These are phyloP conservation scores for Xylaria curta DNA, from an alignment of 495 filamentous ascomycete species.

Conservation along the genomic window DNA sequence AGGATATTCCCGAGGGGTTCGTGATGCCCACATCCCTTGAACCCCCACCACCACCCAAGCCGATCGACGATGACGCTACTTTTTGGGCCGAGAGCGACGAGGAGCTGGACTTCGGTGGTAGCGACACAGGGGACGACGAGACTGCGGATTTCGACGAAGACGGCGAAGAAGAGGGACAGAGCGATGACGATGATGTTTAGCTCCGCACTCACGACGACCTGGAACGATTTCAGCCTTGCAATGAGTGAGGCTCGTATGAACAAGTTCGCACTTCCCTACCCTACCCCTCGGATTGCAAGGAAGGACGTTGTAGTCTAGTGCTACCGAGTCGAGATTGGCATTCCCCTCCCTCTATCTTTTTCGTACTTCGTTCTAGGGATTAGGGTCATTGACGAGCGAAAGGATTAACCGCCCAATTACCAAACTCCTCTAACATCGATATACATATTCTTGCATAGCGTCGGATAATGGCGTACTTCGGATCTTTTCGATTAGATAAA, in stretches of 20 bases:
- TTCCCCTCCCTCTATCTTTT: not conserved
- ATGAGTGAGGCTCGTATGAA: not conserved
- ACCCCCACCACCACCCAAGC: conserved; percentile 62
- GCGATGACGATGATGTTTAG: conserved; percentile 52
- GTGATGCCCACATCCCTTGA: conserved; percentile 78
- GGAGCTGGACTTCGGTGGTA: conserved; percentile 81
- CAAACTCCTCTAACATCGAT: not conserved
- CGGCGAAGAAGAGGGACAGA: conserved; percentile 53
- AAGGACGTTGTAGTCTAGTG: not conserved
- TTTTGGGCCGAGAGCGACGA: conserved; percentile 88
- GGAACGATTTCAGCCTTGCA: not conserved
- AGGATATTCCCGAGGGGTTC: conserved; percentile 81
- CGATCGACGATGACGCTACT: conserved; percentile 72
- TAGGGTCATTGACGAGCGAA: not conserved
- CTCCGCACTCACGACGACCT: not conserved
- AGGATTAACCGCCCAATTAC: not conserved
- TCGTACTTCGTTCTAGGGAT: not conserved
- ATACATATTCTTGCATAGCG: conserved; percentile 30
- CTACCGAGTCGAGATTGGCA: not conserved
- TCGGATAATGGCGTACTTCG: conserved; percentile 26
- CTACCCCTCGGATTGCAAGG: not conserved
- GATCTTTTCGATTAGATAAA: conserved; percentile 19
- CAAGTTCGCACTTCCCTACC: not conserved
- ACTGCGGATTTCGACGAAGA: conserved; percentile 64
- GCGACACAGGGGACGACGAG: conserved; percentile 64